These are phyloP conservation scores for Talaromyces sp. DNA, from an alignment of 2,329 filamentous ascomycete species.

Conservation along the genomic window DNA sequence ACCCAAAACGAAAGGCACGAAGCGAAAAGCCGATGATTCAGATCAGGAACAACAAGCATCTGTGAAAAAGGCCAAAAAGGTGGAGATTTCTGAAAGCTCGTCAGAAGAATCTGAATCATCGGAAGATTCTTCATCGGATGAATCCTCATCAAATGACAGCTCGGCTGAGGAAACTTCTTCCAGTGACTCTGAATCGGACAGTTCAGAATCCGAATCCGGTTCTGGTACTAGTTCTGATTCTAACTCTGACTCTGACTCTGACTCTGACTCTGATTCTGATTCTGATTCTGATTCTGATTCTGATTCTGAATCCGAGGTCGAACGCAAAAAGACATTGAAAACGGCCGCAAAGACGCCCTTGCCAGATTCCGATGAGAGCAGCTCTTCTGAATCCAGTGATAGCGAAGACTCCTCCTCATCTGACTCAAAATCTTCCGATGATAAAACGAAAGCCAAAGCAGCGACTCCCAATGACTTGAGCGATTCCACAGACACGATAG, in stretches of 20 bases:
- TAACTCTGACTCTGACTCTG: slow-evolving; percentile 26
- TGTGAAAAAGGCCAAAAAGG: slow-evolving; percentile 53
- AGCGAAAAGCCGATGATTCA: slow-evolving; percentile 58
- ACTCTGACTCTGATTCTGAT: slow-evolving; percentile 19
- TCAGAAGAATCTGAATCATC: slow-evolving; percentile 23
- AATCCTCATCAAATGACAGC: slow-evolving; percentile 27
- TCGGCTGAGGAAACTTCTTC: slow-evolving; percentile 26
- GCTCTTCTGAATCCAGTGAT: slow-evolving; percentile 22
- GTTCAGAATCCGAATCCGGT: not conserved
- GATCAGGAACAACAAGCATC: slow-evolving; percentile 50
- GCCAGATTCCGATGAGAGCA: slow-evolving; percentile 31
- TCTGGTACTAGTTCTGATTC: slow-evolving; percentile 27
- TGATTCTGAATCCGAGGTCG: slow-evolving; percentile 25
- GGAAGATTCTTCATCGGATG: slow-evolving; percentile 30
- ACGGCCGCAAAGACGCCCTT: slow-evolving; percentile 36
- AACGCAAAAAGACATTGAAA: slow-evolving; percentile 30
- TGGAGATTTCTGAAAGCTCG: slow-evolving; percentile 3
- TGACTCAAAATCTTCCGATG: slow-evolving; percentile 20
- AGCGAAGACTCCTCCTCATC: slow-evolving; percentile 23
- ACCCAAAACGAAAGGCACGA: slow-evolving; percentile 45
- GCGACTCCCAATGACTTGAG: slow-evolving; percentile 16
- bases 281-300: slow-evolving; percentile 18
- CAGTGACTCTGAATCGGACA: slow-evolving; percentile 33
- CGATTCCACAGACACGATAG: slow-evolving; percentile 18
- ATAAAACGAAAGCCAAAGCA: slow-evolving; percentile 21